phyloP scores from a whole-genome alignment of 306 rosid species.

The Quillaja saponaria region DNA sequence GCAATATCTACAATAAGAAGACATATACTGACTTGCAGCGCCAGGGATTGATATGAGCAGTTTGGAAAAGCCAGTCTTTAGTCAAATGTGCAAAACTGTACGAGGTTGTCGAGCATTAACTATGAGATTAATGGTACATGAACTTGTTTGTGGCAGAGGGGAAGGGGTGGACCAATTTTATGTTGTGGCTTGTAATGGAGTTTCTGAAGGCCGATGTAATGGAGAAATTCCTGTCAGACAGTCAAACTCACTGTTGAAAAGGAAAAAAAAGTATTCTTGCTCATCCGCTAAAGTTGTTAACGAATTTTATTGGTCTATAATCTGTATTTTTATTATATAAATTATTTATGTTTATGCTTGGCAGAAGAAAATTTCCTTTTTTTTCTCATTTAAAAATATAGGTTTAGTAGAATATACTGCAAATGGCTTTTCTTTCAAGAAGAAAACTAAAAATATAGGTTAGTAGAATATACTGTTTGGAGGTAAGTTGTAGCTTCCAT shows the following conservation, averaged over 20 bases:
- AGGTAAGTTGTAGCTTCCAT: too few relatives aligned
- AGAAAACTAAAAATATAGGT: too few relatives aligned
- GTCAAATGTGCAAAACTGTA: slow-evolving; percentile 2
- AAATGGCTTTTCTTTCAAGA: too few relatives aligned
- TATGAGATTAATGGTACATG: slow-evolving; percentile 13
- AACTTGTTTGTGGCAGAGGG: slow-evolving; percentile 7
- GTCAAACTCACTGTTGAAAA: too few relatives aligned
- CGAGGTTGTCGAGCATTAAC: background rate
- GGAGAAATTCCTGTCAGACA: background rate
- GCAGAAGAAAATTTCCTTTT: too few relatives aligned
- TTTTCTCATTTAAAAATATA: too few relatives aligned
- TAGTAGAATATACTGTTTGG: too few relatives aligned
- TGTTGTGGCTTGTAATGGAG: background rate
- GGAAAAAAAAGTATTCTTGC: background rate
- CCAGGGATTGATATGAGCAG: slow-evolving; percentile 76
- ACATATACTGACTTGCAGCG: slow-evolving; percentile 94
- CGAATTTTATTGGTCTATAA: too few relatives aligned
- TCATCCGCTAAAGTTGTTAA: too few relatives aligned
- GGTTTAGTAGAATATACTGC: too few relatives aligned
- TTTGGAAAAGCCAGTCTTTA: slow-evolving; percentile 17
- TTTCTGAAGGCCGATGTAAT: slow-evolving; percentile 12
- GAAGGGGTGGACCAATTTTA: background rate
- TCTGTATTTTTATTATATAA: too few relatives aligned
- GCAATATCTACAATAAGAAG: slow-evolving; percentile 95
- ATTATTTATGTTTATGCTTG: too few relatives aligned